Evolutionary conservation across 306 rosid species (phyloP).

Genomic region (Vachellia pachyceras): DNA sequence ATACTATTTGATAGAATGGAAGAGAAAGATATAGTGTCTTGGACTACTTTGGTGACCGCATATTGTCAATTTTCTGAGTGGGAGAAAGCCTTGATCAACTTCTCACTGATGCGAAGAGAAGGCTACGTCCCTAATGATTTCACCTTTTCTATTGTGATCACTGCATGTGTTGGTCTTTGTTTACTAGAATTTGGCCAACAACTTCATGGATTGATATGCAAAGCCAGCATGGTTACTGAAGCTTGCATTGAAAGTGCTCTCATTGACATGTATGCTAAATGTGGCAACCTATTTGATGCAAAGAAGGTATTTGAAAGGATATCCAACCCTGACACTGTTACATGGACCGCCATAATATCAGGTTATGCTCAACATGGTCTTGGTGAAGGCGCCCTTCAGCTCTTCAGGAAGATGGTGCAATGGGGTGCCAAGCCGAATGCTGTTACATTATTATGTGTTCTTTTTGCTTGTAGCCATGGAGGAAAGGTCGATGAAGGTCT

Average conservation of each 20-base stretch:
- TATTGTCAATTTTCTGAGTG: conserved; percentile 67
- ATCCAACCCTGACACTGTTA: conserved; percentile 65
- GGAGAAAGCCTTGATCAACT: conserved; percentile 65
- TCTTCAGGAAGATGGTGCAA: conserved; percentile 64
- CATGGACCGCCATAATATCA: conserved; percentile 81
- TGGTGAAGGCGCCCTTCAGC: conserved; percentile 62
- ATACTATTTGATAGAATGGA: conserved; percentile 58
- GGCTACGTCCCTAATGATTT: conserved; percentile 68
- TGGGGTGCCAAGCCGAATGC: conserved; percentile 52
- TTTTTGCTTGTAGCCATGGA: conserved; percentile 83
- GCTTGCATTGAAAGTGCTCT: conserved; percentile 73
- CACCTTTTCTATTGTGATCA: conserved; percentile 68
- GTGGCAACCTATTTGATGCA: conserved; percentile 59
- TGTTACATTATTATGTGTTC: conserved; percentile 67
- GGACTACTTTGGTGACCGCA: conserved; percentile 76
- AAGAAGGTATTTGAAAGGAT: conserved; percentile 54
- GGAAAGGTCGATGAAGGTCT: conserved; percentile 79
- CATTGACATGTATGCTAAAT: conserved; percentile 75
- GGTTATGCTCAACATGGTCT: conserved; percentile 75
- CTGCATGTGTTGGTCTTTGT: conserved; percentile 68
- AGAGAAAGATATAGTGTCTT: conserved; percentile 77
- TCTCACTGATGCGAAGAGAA: conserved; percentile 62
- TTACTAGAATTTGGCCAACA: conserved; percentile 68
- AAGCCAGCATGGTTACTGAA: conserved; percentile 58
- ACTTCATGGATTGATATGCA: conserved; percentile 67